These are phyloP conservation scores for Fraxinus platypoda DNA, from an alignment of 305 asterid genomes.

Conservation along the genomic window DNA sequence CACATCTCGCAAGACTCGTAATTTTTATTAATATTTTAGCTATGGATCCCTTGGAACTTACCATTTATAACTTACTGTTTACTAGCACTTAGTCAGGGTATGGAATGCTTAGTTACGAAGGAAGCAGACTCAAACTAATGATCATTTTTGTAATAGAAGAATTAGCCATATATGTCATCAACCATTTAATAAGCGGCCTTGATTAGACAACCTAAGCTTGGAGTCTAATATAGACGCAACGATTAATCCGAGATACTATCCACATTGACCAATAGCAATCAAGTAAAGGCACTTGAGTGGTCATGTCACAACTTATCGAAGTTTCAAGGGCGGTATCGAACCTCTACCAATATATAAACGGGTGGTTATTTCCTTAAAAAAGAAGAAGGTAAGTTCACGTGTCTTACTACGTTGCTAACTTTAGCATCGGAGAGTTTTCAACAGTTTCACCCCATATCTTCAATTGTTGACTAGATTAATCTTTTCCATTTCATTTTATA, in stretches of 20 bases:
- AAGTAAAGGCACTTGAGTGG: neutral
- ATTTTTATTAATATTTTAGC: neutral
- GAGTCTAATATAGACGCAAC: neutral
- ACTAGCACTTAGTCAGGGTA: neutral
- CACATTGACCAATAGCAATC: neutral
- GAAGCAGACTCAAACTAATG: neutral
- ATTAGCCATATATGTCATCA: neutral
- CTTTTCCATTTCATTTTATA: neutral
- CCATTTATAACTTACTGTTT: neutral
- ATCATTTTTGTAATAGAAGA: neutral
- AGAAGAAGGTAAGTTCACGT: too few relatives aligned
- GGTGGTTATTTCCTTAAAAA: neutral
- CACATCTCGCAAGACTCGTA: neutral
- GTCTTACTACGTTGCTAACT: neutral
- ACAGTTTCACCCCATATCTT: neutral
- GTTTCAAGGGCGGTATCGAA: neutral
- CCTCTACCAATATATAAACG: neutral
- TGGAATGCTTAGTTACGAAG: neutral
- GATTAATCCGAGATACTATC: neutral
- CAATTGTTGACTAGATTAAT: neutral
- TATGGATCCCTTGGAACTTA: neutral
- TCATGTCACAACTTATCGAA: neutral
- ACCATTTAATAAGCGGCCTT: neutral
- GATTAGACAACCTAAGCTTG: neutral
- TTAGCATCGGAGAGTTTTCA: neutral